Evolutionary conservation across 2,329 filamentous ascomycete species (phyloP).

Genomic region (Cordyceps militaris): DNA sequence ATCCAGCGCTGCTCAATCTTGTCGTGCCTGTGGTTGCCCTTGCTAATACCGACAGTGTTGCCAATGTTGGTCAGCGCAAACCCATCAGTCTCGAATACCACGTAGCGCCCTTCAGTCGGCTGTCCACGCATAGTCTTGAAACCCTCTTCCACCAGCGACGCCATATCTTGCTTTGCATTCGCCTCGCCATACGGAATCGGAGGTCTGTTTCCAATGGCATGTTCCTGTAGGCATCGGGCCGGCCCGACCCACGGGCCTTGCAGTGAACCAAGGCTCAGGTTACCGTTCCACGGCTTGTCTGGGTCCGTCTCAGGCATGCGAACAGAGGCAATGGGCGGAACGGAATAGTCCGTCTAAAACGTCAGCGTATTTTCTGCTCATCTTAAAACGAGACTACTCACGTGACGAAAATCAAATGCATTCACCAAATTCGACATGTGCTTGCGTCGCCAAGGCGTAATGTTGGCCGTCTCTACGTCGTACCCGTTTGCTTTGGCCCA

Average conservation of each 20-base stretch:
- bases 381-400: neutral
- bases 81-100: slow-evolving; percentile 39
- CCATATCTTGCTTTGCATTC: slow-evolving; percentile 24
- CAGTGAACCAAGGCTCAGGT: slow-evolving; percentile 19
- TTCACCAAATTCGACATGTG: slow-evolving; percentile 24
- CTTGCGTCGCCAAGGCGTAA: slow-evolving; percentile 22
- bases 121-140: slow-evolving; percentile 44
- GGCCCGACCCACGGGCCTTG: slow-evolving; percentile 24
- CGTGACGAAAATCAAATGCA: slow-evolving; percentile 34
- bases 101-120: slow-evolving; percentile 45
- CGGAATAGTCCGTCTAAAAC: slow-evolving; percentile 32
- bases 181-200: slow-evolving; percentile 37
- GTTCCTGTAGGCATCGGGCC: slow-evolving; percentile 32
- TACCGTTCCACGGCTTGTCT: slow-evolving; percentile 25
- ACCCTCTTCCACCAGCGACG: slow-evolving; percentile 39
- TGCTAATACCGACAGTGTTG: slow-evolving; percentile 15
- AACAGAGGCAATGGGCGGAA: slow-evolving; percentile 33
- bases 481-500: slow-evolving; percentile 30
- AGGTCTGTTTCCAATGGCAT: slow-evolving; percentile 14
- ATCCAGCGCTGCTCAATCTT: slow-evolving; percentile 41
- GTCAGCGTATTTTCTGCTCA: neutral
- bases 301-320: slow-evolving; percentile 30
- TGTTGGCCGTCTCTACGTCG: slow-evolving; percentile 21
- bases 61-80: slow-evolving; percentile 30
- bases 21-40: slow-evolving; percentile 25